Conservation (phyloP, 2,329 filamentous ascomycete genomes). For the Sclerotinia subarctica region DNA sequence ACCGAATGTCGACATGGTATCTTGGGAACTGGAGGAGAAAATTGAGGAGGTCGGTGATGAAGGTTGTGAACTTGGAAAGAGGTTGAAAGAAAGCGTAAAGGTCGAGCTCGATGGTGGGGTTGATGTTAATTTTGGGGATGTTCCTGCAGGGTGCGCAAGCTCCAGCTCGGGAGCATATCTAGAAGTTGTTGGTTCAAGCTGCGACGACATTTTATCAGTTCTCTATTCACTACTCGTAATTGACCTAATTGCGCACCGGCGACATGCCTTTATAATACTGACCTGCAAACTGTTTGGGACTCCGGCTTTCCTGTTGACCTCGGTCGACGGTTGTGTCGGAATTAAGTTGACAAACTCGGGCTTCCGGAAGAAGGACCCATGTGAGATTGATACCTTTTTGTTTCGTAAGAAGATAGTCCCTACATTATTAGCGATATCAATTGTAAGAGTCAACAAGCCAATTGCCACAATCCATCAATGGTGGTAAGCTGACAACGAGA, state of each 20-base stretch:
- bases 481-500: not conserved
- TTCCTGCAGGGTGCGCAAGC: conserved; percentile 6
- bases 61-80: conserved; percentile 29
- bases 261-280: not conserved
- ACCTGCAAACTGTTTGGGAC: not conserved
- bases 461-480: not conserved
- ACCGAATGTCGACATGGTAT: conserved; percentile 42
- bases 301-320: conserved; percentile 7
- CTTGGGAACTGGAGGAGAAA: conserved; percentile 36
- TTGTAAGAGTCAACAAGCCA: not conserved
- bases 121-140: conserved; percentile 11
- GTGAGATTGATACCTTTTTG: not conserved
- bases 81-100: conserved; percentile 14
- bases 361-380: conserved; percentile 2
- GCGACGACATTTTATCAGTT: conserved; percentile 8
- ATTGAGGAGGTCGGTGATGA: conserved; percentile 40
- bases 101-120: conserved; percentile 17
- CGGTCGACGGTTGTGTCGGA: conserved; percentile 1
- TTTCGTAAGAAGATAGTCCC: not conserved
- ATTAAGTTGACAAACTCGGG: not conserved
- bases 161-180: not conserved
- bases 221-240: not conserved
- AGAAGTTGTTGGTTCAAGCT: not conserved
- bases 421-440: not conserved
- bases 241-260: not conserved